Evolutionary conservation across 192 early-diverging fungal genomes (phyloP).

Genomic region (Mortierella antarctica): DNA sequence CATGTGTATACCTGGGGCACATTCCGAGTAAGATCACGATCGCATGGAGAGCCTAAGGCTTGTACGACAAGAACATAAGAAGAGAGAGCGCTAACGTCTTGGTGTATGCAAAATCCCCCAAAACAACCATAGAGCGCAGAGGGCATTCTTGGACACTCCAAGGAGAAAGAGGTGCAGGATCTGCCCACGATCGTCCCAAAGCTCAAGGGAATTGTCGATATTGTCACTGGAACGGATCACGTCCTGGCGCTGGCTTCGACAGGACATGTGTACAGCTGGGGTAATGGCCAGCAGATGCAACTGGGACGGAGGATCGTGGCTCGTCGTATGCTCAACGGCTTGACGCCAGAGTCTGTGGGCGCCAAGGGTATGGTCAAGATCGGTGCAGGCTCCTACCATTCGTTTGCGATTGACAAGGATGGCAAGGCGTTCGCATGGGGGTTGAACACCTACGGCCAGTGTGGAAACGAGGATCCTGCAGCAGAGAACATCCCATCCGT

Average conservation of each 20-base stretch:
- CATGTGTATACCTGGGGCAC: slow-evolving; percentile 92
- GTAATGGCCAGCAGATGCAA: slow-evolving; percentile 89
- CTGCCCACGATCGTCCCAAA: slow-evolving; percentile 66
- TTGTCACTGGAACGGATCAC: slow-evolving; percentile 90
- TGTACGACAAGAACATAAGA: too few relatives aligned
- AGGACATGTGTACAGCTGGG: slow-evolving; percentile 90
- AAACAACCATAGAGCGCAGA: slow-evolving; percentile 68
- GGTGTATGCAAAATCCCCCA: too few relatives aligned
- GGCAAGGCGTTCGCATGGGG: slow-evolving; percentile 85
- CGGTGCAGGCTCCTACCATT: slow-evolving; percentile 87
- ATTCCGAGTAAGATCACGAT: slow-evolving; percentile 60
- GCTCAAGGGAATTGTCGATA: slow-evolving; percentile 74
- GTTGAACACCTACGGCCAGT: slow-evolving; percentile 91
- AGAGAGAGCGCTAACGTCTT: too few relatives aligned
- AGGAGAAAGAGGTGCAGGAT: slow-evolving; percentile 70
- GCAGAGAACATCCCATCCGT: slow-evolving; percentile 67
- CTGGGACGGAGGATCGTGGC: slow-evolving; percentile 85
- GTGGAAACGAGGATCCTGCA: slow-evolving; percentile 63
- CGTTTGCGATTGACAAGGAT: slow-evolving; percentile 79
- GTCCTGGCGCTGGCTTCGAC: slow-evolving; percentile 76
- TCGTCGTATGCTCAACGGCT: slow-evolving; percentile 75
- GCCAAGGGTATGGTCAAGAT: slow-evolving; percentile 70
- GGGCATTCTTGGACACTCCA: slow-evolving; percentile 89
- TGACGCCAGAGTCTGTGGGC: slow-evolving; percentile 66
- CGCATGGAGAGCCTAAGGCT: too few relatives aligned